Percentiles rank a stretch among this genome's conserved stretches.
phyloP scores from a whole-genome alignment of 345 rosid genomes.

The Isatis tinctoria region DNA sequence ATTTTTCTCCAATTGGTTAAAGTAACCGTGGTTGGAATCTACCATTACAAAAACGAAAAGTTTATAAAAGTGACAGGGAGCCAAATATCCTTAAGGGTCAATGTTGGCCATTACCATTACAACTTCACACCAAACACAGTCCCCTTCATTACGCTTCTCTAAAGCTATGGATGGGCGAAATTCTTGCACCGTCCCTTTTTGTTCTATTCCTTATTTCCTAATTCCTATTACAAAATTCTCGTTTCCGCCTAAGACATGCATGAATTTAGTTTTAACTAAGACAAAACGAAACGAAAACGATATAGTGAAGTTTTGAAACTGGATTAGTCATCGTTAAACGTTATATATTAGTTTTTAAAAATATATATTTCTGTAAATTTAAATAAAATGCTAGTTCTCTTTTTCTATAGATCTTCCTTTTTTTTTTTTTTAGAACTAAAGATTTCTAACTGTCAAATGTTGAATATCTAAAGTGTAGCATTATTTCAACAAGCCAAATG shows the following conservation, averaged over 20 bases:
- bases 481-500: neutral
- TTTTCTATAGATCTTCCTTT: neutral
- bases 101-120: constrained; percentile 22
- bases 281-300: too few species aligned
- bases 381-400: neutral
- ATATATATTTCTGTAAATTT: too few species aligned
- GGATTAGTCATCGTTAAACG: too few species aligned
- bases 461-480: neutral
- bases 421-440: too few species aligned
- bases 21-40: neutral
- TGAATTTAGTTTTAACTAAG: too few species aligned
- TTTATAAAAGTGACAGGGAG: neutral
- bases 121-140: constrained; percentile 7
- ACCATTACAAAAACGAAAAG: neutral
- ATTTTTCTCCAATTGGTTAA: neutral
- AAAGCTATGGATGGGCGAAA: neutral
- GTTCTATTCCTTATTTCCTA: neutral
- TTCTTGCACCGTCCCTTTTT: neutral
- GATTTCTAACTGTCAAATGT: neutral
- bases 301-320: too few species aligned
- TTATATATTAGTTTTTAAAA: too few species aligned
- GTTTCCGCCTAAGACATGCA: neutral
- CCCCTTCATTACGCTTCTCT: constrained; percentile 5
- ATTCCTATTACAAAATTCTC: neutral
- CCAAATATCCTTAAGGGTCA: constrained; percentile 5